phyloP scores from a whole-genome alignment of 1,284 basidiomycete genomes.

The Rhodotorula sp. region DNA sequence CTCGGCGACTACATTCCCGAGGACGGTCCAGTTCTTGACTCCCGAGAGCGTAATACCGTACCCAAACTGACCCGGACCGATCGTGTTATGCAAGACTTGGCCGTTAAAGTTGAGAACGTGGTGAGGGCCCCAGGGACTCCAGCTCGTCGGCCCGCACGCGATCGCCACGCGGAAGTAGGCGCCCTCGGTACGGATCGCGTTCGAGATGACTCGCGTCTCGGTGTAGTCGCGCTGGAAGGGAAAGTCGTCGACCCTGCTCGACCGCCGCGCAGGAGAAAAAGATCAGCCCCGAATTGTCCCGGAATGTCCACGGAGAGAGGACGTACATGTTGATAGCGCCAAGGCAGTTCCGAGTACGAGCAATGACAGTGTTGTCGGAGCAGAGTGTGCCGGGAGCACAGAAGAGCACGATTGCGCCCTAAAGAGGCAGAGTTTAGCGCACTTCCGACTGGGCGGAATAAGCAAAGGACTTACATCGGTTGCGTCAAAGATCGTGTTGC shows the following conservation, averaged over 20 bases:
- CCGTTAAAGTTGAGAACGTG: slow-evolving; percentile 39
- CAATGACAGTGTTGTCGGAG: slow-evolving; percentile 44
- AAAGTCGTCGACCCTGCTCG: slow-evolving; percentile 42
- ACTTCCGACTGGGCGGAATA: neutral
- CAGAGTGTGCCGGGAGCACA: slow-evolving; percentile 41
- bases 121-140: slow-evolving; percentile 34
- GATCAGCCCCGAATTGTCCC: too few species aligned
- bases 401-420: slow-evolving; percentile 45
- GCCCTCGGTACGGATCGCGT: slow-evolving; percentile 42
- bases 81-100: slow-evolving; percentile 39
- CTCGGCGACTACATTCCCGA: slow-evolving; percentile 38
- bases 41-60: slow-evolving; percentile 44
- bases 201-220: slow-evolving; percentile 41
- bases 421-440: neutral
- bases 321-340: slow-evolving; percentile 44
- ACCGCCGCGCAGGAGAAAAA: neutral
- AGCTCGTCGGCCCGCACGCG: slow-evolving; percentile 40
- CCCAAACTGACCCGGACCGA: slow-evolving; percentile 44
- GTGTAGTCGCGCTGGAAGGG: slow-evolving; percentile 42
- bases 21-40: slow-evolving; percentile 37
- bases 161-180: slow-evolving; percentile 44
- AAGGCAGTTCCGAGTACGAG: slow-evolving; percentile 38
- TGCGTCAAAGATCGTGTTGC: slow-evolving; percentile 44
- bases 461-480: slow-evolving; percentile 36
- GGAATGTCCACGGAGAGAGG: neutral